Evolutionary conservation across 2,329 filamentous ascomycete species (phyloP), one percentile per base, ranked within the genome.

Genomic region (Trichoderma sp.): DNA sequence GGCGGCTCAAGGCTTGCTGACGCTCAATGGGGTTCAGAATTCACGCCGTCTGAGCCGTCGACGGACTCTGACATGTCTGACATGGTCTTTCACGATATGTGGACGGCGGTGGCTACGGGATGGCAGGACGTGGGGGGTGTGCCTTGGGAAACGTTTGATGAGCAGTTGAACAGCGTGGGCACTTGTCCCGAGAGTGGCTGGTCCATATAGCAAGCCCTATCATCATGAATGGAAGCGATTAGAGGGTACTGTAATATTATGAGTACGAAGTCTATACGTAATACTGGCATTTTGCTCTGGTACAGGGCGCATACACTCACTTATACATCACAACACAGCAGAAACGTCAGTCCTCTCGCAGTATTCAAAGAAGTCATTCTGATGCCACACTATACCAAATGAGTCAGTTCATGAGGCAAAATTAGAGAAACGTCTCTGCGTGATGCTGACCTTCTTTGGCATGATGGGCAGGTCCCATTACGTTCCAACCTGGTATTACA

Each of bases 401-500:
- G 28, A 43, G 34, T 61, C 19, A 54, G 39, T 28, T 43, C 28
- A 15, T n/a, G 5, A 39, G 28, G n/a, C 44, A 10, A 6, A 17
- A n/a, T 19, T 15, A 12, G 7, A 15, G 47, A 7, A 7, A 61
- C n/a, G 39, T 19, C n/a, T 43, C 5, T 21, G 28, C 4, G 6
- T 12, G 15, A 9, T 47, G 21, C 30, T 55, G 68, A 68, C 67
- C 67, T 68, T 66, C 60, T 65, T 62, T 15, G 67, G 67, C 15
- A 66, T 65, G 15, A 67, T 68, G 5, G 66, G 66, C 5, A 68
- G 57, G 15, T 64, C 66, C 67, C 67, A 68, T 26, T 67, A 47
- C 19, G 63, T 66, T 14, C 60, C 63, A 4, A 68, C 50, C 28
- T 68, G 58, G 48, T 64, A 65, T 26, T 68, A 68, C 17, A 68